Conservation (phyloP, 2,329 filamentous ascomycete genomes). For the Penicillium sp. region DNA sequence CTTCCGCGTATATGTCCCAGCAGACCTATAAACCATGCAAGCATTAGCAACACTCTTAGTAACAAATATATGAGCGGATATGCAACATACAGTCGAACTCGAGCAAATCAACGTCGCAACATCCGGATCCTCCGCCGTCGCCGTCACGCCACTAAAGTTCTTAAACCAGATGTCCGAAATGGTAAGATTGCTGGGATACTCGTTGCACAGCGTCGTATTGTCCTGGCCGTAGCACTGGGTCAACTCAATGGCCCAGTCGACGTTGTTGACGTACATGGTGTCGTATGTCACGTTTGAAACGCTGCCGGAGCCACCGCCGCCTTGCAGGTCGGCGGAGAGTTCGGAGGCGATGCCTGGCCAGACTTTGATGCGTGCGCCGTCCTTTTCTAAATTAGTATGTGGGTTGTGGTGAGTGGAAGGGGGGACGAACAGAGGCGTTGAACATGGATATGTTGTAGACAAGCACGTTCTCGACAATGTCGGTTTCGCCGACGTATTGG, state of each 20-base stretch:
- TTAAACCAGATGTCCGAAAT: conserved; percentile 32
- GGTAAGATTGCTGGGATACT: conserved; percentile 41
- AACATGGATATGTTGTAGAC: conserved; percentile 59
- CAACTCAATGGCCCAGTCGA: conserved; percentile 62
- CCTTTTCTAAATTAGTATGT: conserved; percentile 39
- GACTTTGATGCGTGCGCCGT: conserved; percentile 70
- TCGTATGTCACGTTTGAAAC: conserved; percentile 67
- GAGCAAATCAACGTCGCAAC: conserved; percentile 49
- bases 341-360: conserved; percentile 60
- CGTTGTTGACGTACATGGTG: conserved; percentile 56
- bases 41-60: background rate
- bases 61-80: conserved; percentile 13
- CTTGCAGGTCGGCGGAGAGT: conserved; percentile 58
- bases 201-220: conserved; percentile 58
- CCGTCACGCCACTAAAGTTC: conserved; percentile 55
- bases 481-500: conserved; percentile 60
- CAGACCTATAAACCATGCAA: conserved; percentile 23
- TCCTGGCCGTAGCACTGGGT: conserved; percentile 64
- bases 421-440: conserved; percentile 43
- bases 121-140: conserved; percentile 39
- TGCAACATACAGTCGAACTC: conserved; percentile 47
- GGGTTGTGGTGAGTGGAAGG: conserved; percentile 29
- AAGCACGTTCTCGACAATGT: conserved; percentile 67
- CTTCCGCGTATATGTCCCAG: conserved; percentile 46
- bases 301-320: conserved; percentile 60